These are phyloP conservation scores for Rhodotorula babjevae DNA, from an alignment of 768 basidiomycete genomes.

Conservation along the genomic window DNA sequence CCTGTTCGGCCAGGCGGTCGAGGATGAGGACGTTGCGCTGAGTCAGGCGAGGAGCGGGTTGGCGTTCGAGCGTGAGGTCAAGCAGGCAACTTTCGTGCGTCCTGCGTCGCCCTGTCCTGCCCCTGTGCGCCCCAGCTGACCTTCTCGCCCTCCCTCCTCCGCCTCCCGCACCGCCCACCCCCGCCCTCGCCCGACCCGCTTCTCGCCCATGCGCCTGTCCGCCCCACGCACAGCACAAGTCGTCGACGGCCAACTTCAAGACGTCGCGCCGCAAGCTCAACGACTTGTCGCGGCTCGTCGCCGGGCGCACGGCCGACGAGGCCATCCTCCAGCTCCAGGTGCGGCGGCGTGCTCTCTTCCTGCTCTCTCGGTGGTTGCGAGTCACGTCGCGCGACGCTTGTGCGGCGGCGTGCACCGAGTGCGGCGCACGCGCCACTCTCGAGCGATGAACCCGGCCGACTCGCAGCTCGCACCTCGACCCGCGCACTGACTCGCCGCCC, in stretches of 20 bases:
- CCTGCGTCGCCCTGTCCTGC: not conserved
- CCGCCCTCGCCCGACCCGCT: not conserved
- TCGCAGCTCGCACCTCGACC: too few relatives aligned
- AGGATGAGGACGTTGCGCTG: constrained; percentile 26
- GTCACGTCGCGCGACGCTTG: accelerated
- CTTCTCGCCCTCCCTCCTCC: not conserved
- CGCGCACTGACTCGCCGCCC: not conserved
- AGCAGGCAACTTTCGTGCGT: constrained; percentile 29
- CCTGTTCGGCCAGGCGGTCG: constrained; percentile 22
- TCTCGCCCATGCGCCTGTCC: too few relatives aligned
- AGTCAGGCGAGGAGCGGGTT: not conserved
- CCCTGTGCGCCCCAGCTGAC: too few relatives aligned
- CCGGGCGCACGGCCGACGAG: constrained; percentile 84
- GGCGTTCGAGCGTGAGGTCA: not conserved
- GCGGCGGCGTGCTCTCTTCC: constrained; percentile 11
- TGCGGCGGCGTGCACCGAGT: too few relatives aligned
- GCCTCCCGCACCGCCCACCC: not conserved
- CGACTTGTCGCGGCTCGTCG: constrained; percentile 74
- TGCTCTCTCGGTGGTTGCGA: not conserved
- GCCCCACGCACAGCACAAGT: constrained; percentile 65
- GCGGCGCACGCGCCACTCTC: not conserved
- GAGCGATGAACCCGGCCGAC: too few relatives aligned
- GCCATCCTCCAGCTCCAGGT: constrained; percentile 97
- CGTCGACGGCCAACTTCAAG: constrained; percentile 86
- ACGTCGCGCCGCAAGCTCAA: constrained; percentile 85